These are phyloP conservation scores for Arthrobotrys pseudoclavata DNA, from an alignment of 2,329 filamentous ascomycete species.

Conservation along the genomic window DNA sequence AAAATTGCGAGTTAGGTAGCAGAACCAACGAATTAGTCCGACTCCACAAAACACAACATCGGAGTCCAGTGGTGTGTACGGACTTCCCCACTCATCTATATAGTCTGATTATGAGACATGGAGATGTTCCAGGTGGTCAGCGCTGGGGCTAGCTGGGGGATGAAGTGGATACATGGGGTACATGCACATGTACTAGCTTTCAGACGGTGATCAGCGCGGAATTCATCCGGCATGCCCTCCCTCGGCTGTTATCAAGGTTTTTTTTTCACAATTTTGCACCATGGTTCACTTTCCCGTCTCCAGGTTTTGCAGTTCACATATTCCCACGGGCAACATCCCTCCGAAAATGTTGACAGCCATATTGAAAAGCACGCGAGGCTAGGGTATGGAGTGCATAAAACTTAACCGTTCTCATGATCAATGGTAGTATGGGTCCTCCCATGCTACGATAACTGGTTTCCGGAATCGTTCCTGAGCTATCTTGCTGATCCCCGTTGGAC, in stretches of 20 bases:
- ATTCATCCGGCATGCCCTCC: conserved; percentile 51
- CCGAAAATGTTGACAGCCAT: conserved; percentile 31
- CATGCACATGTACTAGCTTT: conserved; percentile 11
- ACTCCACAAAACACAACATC: conserved; percentile 30
- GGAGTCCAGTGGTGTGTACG: conserved; percentile 23
- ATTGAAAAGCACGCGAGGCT: conserved; percentile 19
- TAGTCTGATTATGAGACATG: conserved; percentile 39
- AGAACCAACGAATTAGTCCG: conserved; percentile 16
- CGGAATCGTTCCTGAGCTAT: conserved; percentile 34
- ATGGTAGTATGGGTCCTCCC: conserved; percentile 27
- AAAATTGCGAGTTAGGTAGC: conserved; percentile 13
- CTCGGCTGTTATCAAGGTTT: conserved; percentile 58
- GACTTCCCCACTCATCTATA: conserved; percentile 40
- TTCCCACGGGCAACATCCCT: conserved; percentile 47
- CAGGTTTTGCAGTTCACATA: conserved; percentile 20
- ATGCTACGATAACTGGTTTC: conserved; percentile 24
- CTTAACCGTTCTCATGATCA: conserved; percentile 45
- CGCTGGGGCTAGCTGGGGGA: neutral
- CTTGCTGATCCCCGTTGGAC: conserved; percentile 34
- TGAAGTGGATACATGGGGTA: conserved; percentile 15
- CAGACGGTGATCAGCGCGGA: conserved; percentile 40
- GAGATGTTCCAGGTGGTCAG: conserved; percentile 29
- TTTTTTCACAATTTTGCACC: conserved; percentile 20
- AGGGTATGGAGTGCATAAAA: conserved; percentile 41
- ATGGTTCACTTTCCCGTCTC: conserved; percentile 27